These are phyloP conservation scores for Psilocybe tampanensis DNA, from an alignment of 768 basidiomycete species.

Conservation along the genomic window DNA sequence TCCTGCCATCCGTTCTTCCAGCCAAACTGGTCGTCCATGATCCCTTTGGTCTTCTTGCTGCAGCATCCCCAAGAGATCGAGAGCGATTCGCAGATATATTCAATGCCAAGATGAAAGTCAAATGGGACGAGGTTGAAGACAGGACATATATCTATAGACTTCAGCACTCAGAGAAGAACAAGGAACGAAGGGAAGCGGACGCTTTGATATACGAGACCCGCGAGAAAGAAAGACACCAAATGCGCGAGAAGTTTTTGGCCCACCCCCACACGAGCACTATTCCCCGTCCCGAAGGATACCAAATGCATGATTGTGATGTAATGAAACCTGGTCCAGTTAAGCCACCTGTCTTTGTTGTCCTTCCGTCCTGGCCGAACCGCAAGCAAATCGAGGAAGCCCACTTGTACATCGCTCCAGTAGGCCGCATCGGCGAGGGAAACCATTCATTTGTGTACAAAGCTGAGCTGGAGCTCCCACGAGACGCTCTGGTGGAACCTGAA, in stretches of 20 bases:
- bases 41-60: slow-evolving; percentile 17
- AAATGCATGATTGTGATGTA: background rate
- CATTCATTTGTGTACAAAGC: slow-evolving; percentile 56
- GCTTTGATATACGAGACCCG: background rate
- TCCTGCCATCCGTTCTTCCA: slow-evolving; percentile 27
- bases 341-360: slow-evolving; percentile 30
- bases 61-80: background rate
- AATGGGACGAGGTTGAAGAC: slow-evolving; percentile 6
- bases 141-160: slow-evolving; percentile 13
- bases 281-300: slow-evolving; percentile 4
- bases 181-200: slow-evolving; percentile 1
- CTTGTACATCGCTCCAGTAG: slow-evolving; percentile 45
- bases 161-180: background rate
- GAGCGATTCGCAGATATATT: background rate
- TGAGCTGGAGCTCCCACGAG: slow-evolving; percentile 54
- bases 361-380: slow-evolving; percentile 26
- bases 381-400: slow-evolving; percentile 41
- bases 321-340: slow-evolving; percentile 15
- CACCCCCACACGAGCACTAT: slow-evolving; percentile 13
- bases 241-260: slow-evolving; percentile 10
- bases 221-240: background rate
- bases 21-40: slow-evolving; percentile 27
- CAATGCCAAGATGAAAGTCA: background rate
- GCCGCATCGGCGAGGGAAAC: slow-evolving; percentile 43
- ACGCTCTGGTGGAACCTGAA: slow-evolving; percentile 31